Base-by-base conservation (phyloP, 176 grass and related monocot genomes). In the Phoenix dactylifera region DNA sequence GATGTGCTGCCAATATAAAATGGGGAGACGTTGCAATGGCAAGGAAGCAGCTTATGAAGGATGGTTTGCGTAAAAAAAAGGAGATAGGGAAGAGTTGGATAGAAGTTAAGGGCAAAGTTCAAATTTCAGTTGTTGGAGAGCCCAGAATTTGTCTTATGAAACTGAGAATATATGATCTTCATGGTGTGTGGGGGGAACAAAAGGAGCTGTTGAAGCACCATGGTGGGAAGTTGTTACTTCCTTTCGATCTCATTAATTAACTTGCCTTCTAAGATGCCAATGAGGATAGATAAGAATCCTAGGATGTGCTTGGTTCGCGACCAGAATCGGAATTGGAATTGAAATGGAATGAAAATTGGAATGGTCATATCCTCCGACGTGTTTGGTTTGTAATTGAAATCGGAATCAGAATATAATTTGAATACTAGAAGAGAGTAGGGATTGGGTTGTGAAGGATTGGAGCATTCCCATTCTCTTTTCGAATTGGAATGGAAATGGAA, bases 41-140 rank as follows among this genome's bases (percentile, higher is more conserved):
- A 75, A 78, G 87, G 44, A 85, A 71, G 56, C 7, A 71, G 56
- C 7, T 59, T 73, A 66, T 85, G 55, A 89, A 76, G 58, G 63
- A 82, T 26, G 76, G 59, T 73, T 64, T 71, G n/a, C n/a, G 63
- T 58, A 78, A 59, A 89, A 55, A 64, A 89, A 85, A 3, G 29
- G 74, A 89, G 54, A 69, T 39, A 16, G 86, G 78, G 50, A 85
- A 52, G 57, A 89, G 86, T 78, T 85, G 82, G 86, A 58, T 85
- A 1, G 73, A 79, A 32, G 51, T 69, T 48, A 85, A 76, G 16
- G 78, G 67, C 15, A 73, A 70, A 25, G 18, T 65, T 79, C 64
- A 82, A 64, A 54, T 65, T 35, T 75, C 69, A 49, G 18, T 64
- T 62, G 66, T 72, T 50, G 74, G 61, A 51, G 56, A 75, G 74